Conservation (phyloP, 2,329 filamentous ascomycete genomes). For the Monosporascus cannonballus region DNA sequence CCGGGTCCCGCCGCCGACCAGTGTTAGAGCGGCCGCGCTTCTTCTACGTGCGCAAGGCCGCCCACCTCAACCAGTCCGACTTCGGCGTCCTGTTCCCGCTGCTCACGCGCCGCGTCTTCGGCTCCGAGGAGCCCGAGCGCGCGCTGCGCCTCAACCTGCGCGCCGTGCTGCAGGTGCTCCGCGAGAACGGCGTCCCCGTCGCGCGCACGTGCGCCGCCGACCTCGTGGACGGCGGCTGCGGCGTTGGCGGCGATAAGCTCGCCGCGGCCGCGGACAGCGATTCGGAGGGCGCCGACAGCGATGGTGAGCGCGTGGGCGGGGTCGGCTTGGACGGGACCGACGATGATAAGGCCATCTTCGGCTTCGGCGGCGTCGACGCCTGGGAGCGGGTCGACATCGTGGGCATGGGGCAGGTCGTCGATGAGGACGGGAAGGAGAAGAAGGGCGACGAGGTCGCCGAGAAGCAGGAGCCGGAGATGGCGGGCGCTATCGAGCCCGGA, state of each 20-base stretch:
- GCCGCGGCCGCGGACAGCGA: conserved; percentile 9
- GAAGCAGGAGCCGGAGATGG: conserved; percentile 28
- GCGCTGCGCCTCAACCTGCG: conserved; percentile 53
- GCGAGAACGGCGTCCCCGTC: conserved; percentile 43
- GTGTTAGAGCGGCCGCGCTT: conserved; percentile 46
- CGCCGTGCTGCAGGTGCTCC: conserved; percentile 50
- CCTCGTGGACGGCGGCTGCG: conserved; percentile 40
- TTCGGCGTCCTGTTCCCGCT: conserved; percentile 79
- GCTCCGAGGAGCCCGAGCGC: conserved; percentile 51
- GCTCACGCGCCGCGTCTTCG: conserved; percentile 53
- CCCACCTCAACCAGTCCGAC: conserved; percentile 77
- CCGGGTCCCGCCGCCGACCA: conserved; percentile 4
- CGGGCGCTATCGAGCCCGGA: conserved; percentile 28
- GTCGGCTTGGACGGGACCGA: conserved; percentile 30
- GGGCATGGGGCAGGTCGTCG: conserved; percentile 35
- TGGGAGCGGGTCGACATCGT: conserved; percentile 51
- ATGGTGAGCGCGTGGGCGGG: conserved; percentile 26
- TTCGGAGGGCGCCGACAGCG: conserved; percentile 24
- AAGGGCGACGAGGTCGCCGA: conserved; percentile 14
- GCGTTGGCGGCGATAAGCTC: conserved; percentile 21
- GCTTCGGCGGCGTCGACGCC: conserved; percentile 36
- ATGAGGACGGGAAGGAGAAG: conserved; percentile 11
- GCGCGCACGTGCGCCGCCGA: conserved; percentile 44
- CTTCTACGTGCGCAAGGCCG: conserved; percentile 68
- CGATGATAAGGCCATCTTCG: conserved; percentile 47